A percentile compares a stretch with the other conserved stretches of the same genome.
Evolutionary conservation across 208 protist species (phyloP).

Genomic region (Trypanosoma boissoni): DNA sequence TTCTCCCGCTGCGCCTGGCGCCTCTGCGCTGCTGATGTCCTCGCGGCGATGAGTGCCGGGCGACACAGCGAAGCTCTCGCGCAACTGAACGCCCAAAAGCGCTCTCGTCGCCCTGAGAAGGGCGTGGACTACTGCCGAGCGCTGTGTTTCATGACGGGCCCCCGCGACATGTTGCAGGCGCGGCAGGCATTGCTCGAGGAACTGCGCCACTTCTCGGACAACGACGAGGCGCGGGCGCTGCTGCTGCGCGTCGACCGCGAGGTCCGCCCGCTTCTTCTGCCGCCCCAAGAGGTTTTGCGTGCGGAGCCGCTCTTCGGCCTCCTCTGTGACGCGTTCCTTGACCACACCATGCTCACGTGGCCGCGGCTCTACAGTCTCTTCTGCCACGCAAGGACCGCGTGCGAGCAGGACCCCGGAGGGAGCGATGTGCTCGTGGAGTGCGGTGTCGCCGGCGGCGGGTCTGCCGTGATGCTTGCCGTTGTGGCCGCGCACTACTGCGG

Average conservation of each 20-base stretch:
- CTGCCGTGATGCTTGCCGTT: conserved; percentile 66
- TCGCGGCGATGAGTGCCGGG: conserved; percentile 10
- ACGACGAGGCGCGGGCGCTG: conserved; percentile 30
- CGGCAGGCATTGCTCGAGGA: conserved; percentile 75
- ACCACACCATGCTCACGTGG: conserved; percentile 84
- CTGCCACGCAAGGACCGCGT: conserved; percentile 23
- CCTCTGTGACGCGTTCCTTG: conserved; percentile 62
- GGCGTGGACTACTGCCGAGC: conserved; percentile 68
- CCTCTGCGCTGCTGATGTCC: conserved; percentile 6
- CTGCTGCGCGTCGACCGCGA: conserved; percentile 48
- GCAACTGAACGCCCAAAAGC: conserved; percentile 48
- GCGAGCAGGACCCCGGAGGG: background rate
- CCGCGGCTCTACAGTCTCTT: conserved; percentile 61
- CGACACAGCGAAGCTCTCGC: conserved; percentile 24
- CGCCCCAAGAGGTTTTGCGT: conserved; percentile 38
- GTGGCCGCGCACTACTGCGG: conserved; percentile 24
- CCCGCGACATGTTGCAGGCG: conserved; percentile 43
- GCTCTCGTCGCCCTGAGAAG: conserved; percentile 19
- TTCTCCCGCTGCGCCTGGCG: conserved; percentile 5
- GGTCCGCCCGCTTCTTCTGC: conserved; percentile 36
- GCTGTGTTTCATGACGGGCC: conserved; percentile 49
- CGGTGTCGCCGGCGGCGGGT: conserved; percentile 65
- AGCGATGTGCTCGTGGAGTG: conserved; percentile 72
- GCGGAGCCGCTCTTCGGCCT: conserved; percentile 60
- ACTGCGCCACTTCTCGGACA: conserved; percentile 46